Evolutionary conservation across 441 rosid species (phyloP), one percentile per base, ranked within the genome.

Genomic region (Jatropha multifida): DNA sequence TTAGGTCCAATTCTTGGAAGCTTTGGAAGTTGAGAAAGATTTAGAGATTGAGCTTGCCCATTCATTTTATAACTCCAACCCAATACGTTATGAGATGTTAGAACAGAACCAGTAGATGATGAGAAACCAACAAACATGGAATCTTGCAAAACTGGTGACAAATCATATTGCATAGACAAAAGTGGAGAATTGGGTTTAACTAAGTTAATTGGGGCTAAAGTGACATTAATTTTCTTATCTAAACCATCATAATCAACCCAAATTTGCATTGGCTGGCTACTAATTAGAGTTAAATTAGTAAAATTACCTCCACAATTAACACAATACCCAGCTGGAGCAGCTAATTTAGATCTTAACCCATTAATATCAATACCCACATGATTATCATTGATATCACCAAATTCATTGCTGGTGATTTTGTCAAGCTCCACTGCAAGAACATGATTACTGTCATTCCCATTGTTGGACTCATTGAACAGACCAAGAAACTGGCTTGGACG

Each of bases 181-280:
- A 86, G 81, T 14, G 88, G 88, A 42, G 10, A 13, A 0, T 9
- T 60, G 2, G 88, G 86, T 68, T 81, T 85, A 37, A 1, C 38
- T 10, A 58, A 5, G 7, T 54, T 26, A 5, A 73, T 11, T 41
- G 88, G 81, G 62, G 82, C 86, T 20, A 86, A 74, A 15, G 86
- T 80, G 40, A 87, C 82, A 60, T 77, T 66, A 7, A 77, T 38
- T 27, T 52, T 56, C 64, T 44, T 82, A 41, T 79, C 3, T 5
- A 2, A 0, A 55, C 89, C 90, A 74, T 88, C 87, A 54, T 73
- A 90, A 5, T 90, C 94, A 4, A 88, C 81, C 83, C 88, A 88
- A 63, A 82, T 79, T 67, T 86, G 88, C 77, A 86, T 82, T 42
- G 80, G 79, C 14, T 68, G 32, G 26, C 85, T 82, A 65, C 87